These are phyloP conservation scores for Saksenaea vasiformis DNA, from an alignment of 371 early-diverging fungal species.

Conservation along the genomic window DNA sequence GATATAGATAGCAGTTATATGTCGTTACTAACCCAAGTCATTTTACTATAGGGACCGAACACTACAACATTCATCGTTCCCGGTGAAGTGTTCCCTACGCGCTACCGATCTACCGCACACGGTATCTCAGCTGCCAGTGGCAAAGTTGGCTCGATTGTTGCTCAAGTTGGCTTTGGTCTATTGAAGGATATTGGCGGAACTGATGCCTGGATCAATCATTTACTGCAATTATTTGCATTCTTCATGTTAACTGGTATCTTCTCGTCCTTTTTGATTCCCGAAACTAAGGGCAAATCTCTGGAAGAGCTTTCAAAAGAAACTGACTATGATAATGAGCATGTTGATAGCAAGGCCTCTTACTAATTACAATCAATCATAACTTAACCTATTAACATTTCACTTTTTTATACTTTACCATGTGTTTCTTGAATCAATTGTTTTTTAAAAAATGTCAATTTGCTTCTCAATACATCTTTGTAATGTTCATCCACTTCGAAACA, in stretches of 20 bases:
- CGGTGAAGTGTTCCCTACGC: conserved; percentile 88
- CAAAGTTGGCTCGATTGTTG: conserved; percentile 84
- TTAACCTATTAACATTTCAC: too few relatives aligned
- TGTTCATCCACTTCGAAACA: too few relatives aligned
- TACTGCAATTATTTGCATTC: conserved; percentile 74
- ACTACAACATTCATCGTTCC: conserved; percentile 80
- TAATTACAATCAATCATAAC: neutral
- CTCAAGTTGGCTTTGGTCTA: conserved; percentile 73
- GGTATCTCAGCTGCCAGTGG: conserved; percentile 90
- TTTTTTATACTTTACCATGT: too few relatives aligned
- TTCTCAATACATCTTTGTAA: too few relatives aligned
- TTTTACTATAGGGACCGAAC: conserved; percentile 61
- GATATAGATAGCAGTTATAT: neutral
- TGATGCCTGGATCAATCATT: conserved; percentile 64
- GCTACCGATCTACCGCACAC: conserved; percentile 82
- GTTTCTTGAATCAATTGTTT: too few relatives aligned
- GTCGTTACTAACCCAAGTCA: neutral
- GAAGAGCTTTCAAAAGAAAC: conserved; percentile 46
- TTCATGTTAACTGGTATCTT: conserved; percentile 76
- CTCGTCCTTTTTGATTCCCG: conserved; percentile 56
- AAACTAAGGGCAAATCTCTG: conserved; percentile 50
- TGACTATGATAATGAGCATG: neutral
- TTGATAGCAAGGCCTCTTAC: neutral
- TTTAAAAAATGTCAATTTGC: too few relatives aligned
- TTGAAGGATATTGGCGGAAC: conserved; percentile 72